phyloP scores from a whole-genome alignment of 2,329 filamentous ascomycete species.

The Paramyrothecium sp. region DNA sequence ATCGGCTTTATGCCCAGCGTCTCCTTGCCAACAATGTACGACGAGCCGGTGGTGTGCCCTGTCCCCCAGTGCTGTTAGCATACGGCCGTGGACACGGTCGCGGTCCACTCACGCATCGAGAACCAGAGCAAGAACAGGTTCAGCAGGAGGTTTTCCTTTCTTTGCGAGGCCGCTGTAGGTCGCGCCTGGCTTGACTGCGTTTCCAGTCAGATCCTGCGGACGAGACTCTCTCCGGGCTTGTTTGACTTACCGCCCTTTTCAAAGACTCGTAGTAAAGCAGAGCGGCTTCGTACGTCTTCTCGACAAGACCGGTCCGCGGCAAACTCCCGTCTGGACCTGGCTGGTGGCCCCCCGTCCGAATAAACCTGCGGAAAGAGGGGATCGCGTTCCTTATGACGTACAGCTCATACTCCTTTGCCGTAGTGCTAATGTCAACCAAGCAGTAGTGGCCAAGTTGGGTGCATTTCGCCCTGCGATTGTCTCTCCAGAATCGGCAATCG shows the following conservation, averaged over 20 bases:
- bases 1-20: conserved; percentile 37
- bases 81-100: background rate
- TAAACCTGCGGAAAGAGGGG: conserved; percentile 21
- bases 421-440: conserved; percentile 32
- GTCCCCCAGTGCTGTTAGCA: background rate
- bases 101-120: conserved; percentile 39
- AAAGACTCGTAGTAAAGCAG: conserved; percentile 19
- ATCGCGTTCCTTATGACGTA: conserved; percentile 33
- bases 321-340: background rate
- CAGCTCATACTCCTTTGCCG: conserved; percentile 27
- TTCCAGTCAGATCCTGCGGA: no score
- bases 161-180: conserved; percentile 6
- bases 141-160: conserved; percentile 33
- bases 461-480: conserved; percentile 22
- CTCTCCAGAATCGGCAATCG: conserved; percentile 36
- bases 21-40: conserved; percentile 38
- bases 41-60: conserved; percentile 46
- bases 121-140: conserved; percentile 45
- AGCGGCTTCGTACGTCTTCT: conserved; percentile 16
- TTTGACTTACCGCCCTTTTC: conserved; percentile 2
- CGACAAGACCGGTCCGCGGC: conserved; percentile 9
- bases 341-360: background rate
- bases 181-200: background rate
- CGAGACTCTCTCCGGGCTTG: no score
- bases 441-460: conserved; percentile 38